phyloP scores from a whole-genome alignment of 306 rosid species.

The Hippophae gyantsensis region DNA sequence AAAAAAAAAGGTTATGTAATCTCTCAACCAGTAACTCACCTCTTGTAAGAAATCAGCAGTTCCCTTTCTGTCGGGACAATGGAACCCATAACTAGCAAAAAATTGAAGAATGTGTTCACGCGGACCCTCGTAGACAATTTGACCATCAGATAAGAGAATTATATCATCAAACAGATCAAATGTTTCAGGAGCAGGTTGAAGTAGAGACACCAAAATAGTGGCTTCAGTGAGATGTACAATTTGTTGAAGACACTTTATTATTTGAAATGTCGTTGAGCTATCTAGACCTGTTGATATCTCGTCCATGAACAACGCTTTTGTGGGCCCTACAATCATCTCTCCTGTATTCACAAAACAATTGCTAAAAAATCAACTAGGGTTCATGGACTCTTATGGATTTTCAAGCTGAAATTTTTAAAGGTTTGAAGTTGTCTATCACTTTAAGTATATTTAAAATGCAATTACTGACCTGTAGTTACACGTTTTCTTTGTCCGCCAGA shows the following conservation, averaged over 20 bases:
- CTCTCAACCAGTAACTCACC: neutral
- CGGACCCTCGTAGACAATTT: constrained; percentile 47
- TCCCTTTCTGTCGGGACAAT: constrained; percentile 44
- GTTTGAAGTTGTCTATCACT: neutral
- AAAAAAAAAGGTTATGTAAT: neutral
- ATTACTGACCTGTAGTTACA: constrained; percentile 40
- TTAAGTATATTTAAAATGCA: too few relatives aligned
- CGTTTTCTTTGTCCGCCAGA: constrained; percentile 54
- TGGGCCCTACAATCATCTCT: constrained; percentile 52
- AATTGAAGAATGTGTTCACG: constrained; percentile 38
- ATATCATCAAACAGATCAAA: constrained; percentile 49
- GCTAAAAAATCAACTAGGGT: too few relatives aligned
- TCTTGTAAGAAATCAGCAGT: constrained; percentile 49
- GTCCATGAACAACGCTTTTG: constrained; percentile 51
- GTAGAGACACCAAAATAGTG: constrained; percentile 39
- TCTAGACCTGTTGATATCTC: constrained; percentile 58
- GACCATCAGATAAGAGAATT: constrained; percentile 40
- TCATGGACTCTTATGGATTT: too few relatives aligned
- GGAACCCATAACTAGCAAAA: constrained; percentile 32
- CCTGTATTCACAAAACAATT: constrained; percentile 14
- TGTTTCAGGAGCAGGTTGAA: constrained; percentile 57
- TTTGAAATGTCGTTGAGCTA: constrained; percentile 43
- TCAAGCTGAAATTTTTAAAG: neutral
- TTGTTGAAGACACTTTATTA: constrained; percentile 40
- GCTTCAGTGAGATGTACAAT: constrained; percentile 31